A percentile compares a stretch with the other conserved stretches of the same genome.
These are phyloP conservation scores for Helianthus annuus DNA, from an alignment of 129 eudicot species.

Conservation along the genomic window HanXRQr2.0-SUNRISE NC_035440.2:138690383-138690882, in stretches of 20 bases:
- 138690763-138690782: slow-evolving; percentile 61
- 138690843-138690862: slow-evolving; percentile 26
- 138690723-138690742: slow-evolving; percentile 63
- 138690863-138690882: slow-evolving; percentile 30
- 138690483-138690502: slow-evolving; percentile 19
- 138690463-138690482: slow-evolving; percentile 44
- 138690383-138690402: slow-evolving; percentile 87
- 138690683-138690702: slow-evolving; percentile 52
- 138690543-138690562: slow-evolving; percentile 63
- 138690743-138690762: slow-evolving; percentile 47
- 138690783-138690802: slow-evolving; percentile 35
- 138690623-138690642: background rate
- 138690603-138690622: slow-evolving; percentile 18
- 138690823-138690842: slow-evolving; percentile 34
- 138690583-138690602: slow-evolving; percentile 54
- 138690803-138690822: slow-evolving; percentile 26
- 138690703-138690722: slow-evolving; percentile 38
- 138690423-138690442: slow-evolving; percentile 58
- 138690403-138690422: slow-evolving; percentile 64
- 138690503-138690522: background rate
- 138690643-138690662: background rate
- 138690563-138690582: slow-evolving; percentile 62
- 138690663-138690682: background rate
- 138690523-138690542: slow-evolving; percentile 30
- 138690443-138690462: slow-evolving; percentile 51